Evolutionary conservation across 139 green algal species (phyloP).

Genomic region (Tetraselmis chui): DNA sequence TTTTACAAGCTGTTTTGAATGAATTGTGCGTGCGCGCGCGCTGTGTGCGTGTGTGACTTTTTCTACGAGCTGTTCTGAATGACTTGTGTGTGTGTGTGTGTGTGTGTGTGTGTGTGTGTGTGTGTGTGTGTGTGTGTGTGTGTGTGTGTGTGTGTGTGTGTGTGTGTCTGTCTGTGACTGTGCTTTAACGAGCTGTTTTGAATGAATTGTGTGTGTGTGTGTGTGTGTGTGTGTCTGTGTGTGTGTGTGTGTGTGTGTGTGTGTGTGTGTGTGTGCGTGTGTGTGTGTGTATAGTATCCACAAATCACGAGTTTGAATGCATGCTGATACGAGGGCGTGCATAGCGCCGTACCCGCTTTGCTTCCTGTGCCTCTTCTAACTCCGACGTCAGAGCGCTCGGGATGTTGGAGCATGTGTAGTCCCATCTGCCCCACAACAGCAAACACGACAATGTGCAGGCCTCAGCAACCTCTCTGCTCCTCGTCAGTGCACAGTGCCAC

Average conservation of each 20-base stretch:
- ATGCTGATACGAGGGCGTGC: neutral
- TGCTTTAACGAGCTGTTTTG: conserved; percentile 2
- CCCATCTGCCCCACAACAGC: conserved; percentile 54
- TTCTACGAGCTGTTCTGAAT: neutral
- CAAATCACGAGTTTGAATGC: neutral
- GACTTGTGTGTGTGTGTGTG: neutral
- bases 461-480: no score
- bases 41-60: neutral
- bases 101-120: no score
- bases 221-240: neutral
- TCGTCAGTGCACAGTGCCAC: no score
- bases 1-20: neutral
- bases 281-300: no score
- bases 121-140: conserved; percentile 1
- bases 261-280: neutral
- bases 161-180: neutral
- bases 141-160: conserved; percentile 1
- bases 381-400: conserved; percentile 65
- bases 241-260: no score
- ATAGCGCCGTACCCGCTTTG: conserved; percentile 33
- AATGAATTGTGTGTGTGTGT: conserved; percentile 2
- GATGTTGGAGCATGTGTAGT: conserved; percentile 45
- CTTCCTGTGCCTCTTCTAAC: conserved; percentile 47
- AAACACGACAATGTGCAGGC: no score
- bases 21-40: neutral